These are phyloP conservation scores for Chrysanthemum makinoi DNA, from an alignment of 129 eudicot species.

Conservation along the genomic window DNA sequence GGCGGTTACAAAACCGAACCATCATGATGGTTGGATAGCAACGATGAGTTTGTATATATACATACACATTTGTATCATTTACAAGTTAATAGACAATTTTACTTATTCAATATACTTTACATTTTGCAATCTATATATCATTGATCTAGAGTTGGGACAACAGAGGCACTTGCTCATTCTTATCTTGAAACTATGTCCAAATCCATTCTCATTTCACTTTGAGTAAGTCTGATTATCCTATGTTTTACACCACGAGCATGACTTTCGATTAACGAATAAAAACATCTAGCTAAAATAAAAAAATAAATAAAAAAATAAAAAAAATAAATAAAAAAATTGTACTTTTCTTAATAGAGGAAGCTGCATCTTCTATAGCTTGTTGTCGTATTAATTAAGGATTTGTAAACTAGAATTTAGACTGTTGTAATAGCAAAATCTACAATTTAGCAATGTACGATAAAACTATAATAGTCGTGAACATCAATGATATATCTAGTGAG, in stretches of 20 bases:
- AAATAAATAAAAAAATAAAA: too few relatives aligned
- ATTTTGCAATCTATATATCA: too few relatives aligned
- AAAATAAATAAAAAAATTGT: background rate
- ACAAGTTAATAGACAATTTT: too few relatives aligned
- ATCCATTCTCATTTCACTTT: constrained; percentile 79
- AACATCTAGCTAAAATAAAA: background rate
- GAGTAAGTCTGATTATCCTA: constrained; percentile 44
- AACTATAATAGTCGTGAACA: constrained; percentile 1
- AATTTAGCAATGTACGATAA: background rate
- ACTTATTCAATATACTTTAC: too few relatives aligned
- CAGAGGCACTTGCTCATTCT: constrained; percentile 85
- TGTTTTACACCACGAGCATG: background rate
- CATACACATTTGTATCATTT: too few relatives aligned
- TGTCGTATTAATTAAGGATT: constrained; percentile 3
- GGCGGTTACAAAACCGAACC: too few relatives aligned
- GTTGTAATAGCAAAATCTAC: background rate
- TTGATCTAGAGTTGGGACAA: too few relatives aligned
- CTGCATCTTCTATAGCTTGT: background rate
- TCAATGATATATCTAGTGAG: too few relatives aligned
- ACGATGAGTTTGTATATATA: too few relatives aligned
- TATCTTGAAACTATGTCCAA: constrained; percentile 62
- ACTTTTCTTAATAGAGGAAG: background rate
- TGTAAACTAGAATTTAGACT: constrained; percentile 19
- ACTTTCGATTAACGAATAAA: background rate
- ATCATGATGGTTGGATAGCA: too few relatives aligned